phyloP scores from a whole-genome alignment of 768 basidiomycete species.

The Lentinula detonsa region DNA sequence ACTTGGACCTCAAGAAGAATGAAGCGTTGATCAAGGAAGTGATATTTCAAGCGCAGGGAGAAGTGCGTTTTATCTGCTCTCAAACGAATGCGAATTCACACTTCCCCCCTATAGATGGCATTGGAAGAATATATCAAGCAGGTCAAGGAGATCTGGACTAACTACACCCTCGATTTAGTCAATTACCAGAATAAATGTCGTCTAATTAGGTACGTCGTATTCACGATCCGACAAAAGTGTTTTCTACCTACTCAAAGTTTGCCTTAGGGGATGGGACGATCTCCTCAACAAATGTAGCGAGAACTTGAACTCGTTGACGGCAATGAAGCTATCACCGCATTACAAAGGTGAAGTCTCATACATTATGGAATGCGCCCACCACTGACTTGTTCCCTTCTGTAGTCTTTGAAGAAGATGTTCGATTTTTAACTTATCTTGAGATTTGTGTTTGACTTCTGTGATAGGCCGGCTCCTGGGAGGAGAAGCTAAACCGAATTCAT shows the following conservation, averaged over 20 bases:
- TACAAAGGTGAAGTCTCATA: slow-evolving; percentile 69
- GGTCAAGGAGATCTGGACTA: slow-evolving; percentile 96
- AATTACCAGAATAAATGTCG: slow-evolving; percentile 99
- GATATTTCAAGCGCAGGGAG: slow-evolving; percentile 95
- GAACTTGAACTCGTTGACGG: slow-evolving; percentile 90
- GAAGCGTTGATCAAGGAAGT: slow-evolving; percentile 90
- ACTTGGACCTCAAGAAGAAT: slow-evolving; percentile 92
- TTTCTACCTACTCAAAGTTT: slow-evolving; percentile 8
- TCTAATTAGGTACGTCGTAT: slow-evolving; percentile 63
- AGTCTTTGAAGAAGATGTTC: slow-evolving; percentile 89
- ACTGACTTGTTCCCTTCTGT: slow-evolving; percentile 6
- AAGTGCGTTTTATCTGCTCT: slow-evolving; percentile 41
- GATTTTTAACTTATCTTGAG: not conserved
- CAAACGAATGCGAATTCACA: not conserved
- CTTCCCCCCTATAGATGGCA: slow-evolving; percentile 62
- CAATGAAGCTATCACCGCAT: slow-evolving; percentile 98
- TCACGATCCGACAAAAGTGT: not conserved
- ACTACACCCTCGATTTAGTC: slow-evolving; percentile 90
- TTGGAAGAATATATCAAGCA: slow-evolving; percentile 93
- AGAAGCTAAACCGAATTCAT: slow-evolving; percentile 93
- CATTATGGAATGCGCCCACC: slow-evolving; percentile 5
- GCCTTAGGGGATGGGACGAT: slow-evolving; percentile 87
- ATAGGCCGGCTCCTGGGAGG: slow-evolving; percentile 89
- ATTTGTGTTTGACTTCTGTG: slow-evolving; percentile 3
- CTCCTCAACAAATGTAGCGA: slow-evolving; percentile 96